These are phyloP conservation scores for Melampsora occidentalis DNA, from an alignment of 1,284 basidiomycete genomes.

Conservation along the genomic window DNA sequence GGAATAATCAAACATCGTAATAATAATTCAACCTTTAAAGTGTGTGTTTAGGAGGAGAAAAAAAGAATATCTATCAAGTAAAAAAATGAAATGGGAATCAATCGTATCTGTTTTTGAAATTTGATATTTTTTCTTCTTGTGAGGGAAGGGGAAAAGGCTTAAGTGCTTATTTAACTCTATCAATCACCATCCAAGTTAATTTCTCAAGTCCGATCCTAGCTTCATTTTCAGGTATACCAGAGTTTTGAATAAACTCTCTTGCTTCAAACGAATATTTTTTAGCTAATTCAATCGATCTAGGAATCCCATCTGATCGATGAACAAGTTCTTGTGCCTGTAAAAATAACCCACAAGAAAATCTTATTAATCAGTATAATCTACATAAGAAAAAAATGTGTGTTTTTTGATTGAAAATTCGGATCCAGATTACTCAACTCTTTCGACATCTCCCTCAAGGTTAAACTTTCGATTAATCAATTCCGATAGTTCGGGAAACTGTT, in stretches of 20 bases:
- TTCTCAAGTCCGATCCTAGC: conserved; percentile 67
- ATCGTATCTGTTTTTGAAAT: too few species aligned
- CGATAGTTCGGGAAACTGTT: conserved; percentile 77
- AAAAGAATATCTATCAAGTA: too few species aligned
- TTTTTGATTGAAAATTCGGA: neutral
- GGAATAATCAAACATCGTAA: too few species aligned
- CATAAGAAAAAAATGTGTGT: conserved; percentile 27
- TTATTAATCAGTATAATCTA: too few species aligned
- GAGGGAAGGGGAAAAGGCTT: too few species aligned
- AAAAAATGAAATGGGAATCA: too few species aligned
- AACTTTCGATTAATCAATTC: conserved; percentile 84
- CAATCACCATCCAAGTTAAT: conserved; percentile 56
- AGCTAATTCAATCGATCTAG: conserved; percentile 75
- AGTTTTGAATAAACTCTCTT: conserved; percentile 62
- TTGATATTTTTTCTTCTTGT: too few species aligned
- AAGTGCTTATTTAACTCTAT: conserved; percentile 53
- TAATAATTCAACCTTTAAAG: too few species aligned
- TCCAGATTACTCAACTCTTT: conserved; percentile 59
- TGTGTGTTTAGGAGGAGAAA: too few species aligned
- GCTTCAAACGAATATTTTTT: conserved; percentile 74
- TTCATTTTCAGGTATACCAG: conserved; percentile 74
- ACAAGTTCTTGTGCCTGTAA: conserved; percentile 71
- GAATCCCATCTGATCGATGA: conserved; percentile 69
- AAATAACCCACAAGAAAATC: neutral
- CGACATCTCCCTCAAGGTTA: conserved; percentile 75